Evolutionary conservation across 164 flowering plant species (phyloP).

Genomic region (Warburgia ugandensis): DNA sequence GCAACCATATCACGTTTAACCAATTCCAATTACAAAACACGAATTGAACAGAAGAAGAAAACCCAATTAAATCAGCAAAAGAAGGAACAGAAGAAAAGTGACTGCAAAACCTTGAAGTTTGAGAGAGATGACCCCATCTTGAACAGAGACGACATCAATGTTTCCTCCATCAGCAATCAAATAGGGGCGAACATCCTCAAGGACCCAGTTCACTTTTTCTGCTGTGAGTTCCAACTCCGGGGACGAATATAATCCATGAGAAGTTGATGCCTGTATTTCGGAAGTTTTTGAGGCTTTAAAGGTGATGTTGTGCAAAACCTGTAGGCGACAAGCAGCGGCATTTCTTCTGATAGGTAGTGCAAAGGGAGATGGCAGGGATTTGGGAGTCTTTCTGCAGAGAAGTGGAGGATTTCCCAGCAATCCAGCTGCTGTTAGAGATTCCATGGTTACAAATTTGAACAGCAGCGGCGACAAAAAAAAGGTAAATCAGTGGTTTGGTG

Average conservation of each 20-base stretch:
- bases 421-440: constrained; percentile 20
- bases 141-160: constrained; percentile 88
- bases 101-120: constrained; percentile 80
- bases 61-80: no score
- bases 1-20: no score
- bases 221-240: constrained; percentile 58
- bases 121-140: constrained; percentile 73
- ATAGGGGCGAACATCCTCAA: constrained; percentile 89
- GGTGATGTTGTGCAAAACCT: constrained; percentile 9
- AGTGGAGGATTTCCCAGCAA: constrained; percentile 3
- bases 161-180: constrained; percentile 93
- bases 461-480: no score
- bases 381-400: not conserved
- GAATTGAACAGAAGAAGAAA: no score
- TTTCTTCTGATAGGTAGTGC: not conserved
- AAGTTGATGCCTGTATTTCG: constrained; percentile 16
- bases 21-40: no score
- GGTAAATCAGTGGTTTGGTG: no score
- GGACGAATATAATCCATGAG: constrained; percentile 78
- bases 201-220: constrained; percentile 73
- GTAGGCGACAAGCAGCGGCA: constrained; percentile 5
- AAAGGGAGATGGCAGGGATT: constrained; percentile 6
- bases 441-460: no score
- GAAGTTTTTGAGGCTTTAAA: constrained; percentile 18
- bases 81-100: no score